Evolutionary conservation across 225 moss, liverwort and hornwort species (phyloP).

Genomic region (Physcomitrium patens): DNA sequence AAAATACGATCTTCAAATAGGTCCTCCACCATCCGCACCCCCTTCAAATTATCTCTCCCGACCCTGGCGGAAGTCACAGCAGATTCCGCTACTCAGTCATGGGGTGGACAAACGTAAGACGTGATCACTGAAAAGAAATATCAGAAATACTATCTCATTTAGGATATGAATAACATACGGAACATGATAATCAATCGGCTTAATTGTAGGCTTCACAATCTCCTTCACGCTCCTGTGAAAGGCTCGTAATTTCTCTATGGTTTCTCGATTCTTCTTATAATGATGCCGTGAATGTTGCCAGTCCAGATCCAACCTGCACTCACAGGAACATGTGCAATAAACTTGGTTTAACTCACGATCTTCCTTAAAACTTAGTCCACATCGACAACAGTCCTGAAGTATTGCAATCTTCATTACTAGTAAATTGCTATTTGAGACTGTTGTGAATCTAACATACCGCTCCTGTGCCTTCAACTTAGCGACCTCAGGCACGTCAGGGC

Average conservation of each 20-base stretch:
- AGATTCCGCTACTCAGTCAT: neutral
- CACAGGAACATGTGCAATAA: neutral
- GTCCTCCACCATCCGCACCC: constrained; percentile 46
- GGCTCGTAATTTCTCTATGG: constrained; percentile 46
- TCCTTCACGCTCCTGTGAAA: constrained; percentile 35
- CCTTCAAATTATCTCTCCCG: constrained; percentile 37
- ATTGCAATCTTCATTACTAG: neutral
- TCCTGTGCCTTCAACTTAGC: constrained; percentile 26
- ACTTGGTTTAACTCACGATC: neutral
- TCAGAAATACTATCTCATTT: neutral
- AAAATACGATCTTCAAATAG: constrained; percentile 51
- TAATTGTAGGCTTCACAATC: constrained; percentile 34
- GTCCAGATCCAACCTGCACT: constrained; percentile 40
- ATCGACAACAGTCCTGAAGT: neutral
- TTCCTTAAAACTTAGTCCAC: too few relatives aligned
- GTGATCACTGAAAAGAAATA: neutral
- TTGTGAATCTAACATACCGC: constrained; percentile 21
- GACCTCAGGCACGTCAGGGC: constrained; percentile 30
- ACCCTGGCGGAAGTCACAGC: neutral
- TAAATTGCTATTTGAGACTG: neutral
- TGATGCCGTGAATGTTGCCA: constrained; percentile 37
- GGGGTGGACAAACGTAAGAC: neutral
- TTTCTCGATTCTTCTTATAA: constrained; percentile 43
- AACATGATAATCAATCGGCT: constrained; percentile 45
- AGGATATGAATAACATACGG: constrained; percentile 29